Percentiles rank a stretch among this genome's conserved stretches.
These are phyloP conservation scores for Xylaria grammica DNA, from an alignment of 495 filamentous ascomycete genomes.

Conservation along the genomic window DNA sequence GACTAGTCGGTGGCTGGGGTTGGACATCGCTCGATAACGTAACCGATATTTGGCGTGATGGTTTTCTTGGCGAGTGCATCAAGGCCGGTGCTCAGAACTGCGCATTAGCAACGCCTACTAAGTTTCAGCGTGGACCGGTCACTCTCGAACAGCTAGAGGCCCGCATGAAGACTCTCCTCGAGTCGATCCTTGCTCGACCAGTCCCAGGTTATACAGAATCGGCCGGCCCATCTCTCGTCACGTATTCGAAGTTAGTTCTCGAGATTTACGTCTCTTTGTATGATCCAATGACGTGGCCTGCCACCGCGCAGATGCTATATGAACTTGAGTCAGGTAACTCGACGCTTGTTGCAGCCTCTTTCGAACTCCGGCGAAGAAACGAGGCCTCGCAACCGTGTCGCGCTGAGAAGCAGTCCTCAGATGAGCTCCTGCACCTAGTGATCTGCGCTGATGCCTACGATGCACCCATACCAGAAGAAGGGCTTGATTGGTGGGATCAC, in stretches of 20 bases:
- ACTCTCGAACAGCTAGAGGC: conserved; percentile 38
- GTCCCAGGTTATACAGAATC: conserved; percentile 37
- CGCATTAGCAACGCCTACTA: too few relatives aligned
- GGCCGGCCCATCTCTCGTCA: conserved; percentile 48
- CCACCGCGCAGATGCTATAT: conserved; percentile 42
- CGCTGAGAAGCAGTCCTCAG: too few relatives aligned
- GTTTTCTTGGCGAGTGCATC: conserved; percentile 54
- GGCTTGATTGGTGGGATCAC: too few relatives aligned
- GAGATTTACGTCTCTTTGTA: conserved; percentile 48
- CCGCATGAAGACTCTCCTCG: conserved; percentile 44
- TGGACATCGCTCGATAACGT: conserved; percentile 52
- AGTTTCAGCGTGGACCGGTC: conserved; percentile 32
- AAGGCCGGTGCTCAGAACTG: conserved; percentile 50
- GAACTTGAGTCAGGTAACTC: conserved; percentile 52
- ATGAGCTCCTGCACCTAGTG: too few relatives aligned
- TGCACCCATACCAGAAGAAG: too few relatives aligned
- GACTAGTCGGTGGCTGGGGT: conserved; percentile 49
- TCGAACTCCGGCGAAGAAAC: too few relatives aligned
- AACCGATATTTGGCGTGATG: conserved; percentile 53
- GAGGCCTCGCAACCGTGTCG: too few relatives aligned
- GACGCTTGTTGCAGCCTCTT: too few relatives aligned
- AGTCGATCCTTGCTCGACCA: conserved; percentile 42
- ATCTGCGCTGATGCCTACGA: too few relatives aligned
- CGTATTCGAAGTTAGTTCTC: conserved; percentile 45
- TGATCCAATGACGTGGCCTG: conserved; percentile 46